Base-by-base conservation (phyloP, 305 asterid species). In the Fraxinus paxiana region DNA sequence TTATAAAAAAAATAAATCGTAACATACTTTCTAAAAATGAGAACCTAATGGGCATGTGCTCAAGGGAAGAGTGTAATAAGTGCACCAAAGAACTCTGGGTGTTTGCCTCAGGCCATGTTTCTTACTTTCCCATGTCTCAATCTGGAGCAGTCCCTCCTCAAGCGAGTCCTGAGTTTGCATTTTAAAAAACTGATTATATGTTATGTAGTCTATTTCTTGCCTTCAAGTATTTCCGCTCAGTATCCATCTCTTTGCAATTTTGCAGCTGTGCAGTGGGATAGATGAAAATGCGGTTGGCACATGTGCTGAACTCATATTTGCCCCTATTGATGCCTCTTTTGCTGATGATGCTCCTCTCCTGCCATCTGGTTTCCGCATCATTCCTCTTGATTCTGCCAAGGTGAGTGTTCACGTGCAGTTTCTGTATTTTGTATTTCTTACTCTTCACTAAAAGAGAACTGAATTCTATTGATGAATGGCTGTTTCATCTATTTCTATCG, bases 321-420 rank as follows among this genome's bases (percentile, higher is more conserved):
- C 98, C n/a, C 98, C 98, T 28, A 93, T 95, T 24, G 98, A 95
- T 87, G 97, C 98, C 75, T 90, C 97, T 9, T 95, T 95, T 85
- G 94, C 97, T 37, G 98, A 95, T 86, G 98, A 93, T 84, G 97
- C 94, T 33, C 98, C 98, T 85, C 97, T 95, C 75, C 85, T 95
- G 77, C 98, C 98, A 28, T 95, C 98, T 24, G 98, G 98, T 48
- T 95, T 95, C 80, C 96, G 97, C 82, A 93, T 95, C 67, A 92
- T 95, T 85, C 97, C 98, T 67, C 97, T 95, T 1, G 97, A 92
- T 85, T 84, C 94, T 38, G 89, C 92, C 84, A 95, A 92, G 97
- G 98, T 92, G 76, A 84, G 87, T 71, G 38, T 77, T 81, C 54
- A 30, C 63, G 20, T 43, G n/a, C 12, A 22, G 35, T 26, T 51